Evolutionary conservation across 2,329 filamentous ascomycete genomes (phyloP), one percentile per base, ranked within the genome.

Genomic region (Pyricularia sp.): DNA sequence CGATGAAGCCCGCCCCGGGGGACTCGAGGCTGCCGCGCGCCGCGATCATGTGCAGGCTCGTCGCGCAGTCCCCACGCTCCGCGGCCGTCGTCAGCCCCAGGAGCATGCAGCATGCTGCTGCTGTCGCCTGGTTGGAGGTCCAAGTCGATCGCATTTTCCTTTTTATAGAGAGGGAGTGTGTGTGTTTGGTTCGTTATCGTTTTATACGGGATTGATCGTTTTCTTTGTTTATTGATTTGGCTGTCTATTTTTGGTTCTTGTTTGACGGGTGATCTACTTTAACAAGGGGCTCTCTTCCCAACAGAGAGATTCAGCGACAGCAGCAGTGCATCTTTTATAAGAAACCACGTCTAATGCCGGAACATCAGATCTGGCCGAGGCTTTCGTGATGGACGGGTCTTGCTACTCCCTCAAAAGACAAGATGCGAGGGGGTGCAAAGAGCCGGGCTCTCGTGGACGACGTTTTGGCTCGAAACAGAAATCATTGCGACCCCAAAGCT

Each of bases 1-100:
- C 75, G 25, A 77, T 74, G 7, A 75, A 72, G n/a, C 78, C 78
- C 59, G 77, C 73, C 3, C 77, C 78, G 2, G 73, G 72, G 11
- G 65, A n/a, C 72, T 78, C 77, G 23, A 75, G 76, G 36, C 73
- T 75, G 14, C 76, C 78, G 10, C 78, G 75, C 0, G 77, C 77
- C 6, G 78, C 77, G 66, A 80, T 77, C 70, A 80, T 78, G 71
- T 79, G 71, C 30, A 68, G 67, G 14, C 69, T 67, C 50, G 66
- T 26, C 42, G 50, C 28, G 55, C 66, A 67, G 65, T 50, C 36
- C 2, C 17, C 20, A 2, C 25, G 33, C 31, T n/a, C 30, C n/a
- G 33, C 30, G 4, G 36, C 31, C 36, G 36, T n/a, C 14, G 23
- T 9, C 25, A 26, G 58, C 3, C n/a, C 58, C 5, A 61, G n/a